These are phyloP conservation scores for Chaetomium globosum DNA, from an alignment of 2,329 filamentous ascomycete species.

Conservation along the genomic window DNA sequence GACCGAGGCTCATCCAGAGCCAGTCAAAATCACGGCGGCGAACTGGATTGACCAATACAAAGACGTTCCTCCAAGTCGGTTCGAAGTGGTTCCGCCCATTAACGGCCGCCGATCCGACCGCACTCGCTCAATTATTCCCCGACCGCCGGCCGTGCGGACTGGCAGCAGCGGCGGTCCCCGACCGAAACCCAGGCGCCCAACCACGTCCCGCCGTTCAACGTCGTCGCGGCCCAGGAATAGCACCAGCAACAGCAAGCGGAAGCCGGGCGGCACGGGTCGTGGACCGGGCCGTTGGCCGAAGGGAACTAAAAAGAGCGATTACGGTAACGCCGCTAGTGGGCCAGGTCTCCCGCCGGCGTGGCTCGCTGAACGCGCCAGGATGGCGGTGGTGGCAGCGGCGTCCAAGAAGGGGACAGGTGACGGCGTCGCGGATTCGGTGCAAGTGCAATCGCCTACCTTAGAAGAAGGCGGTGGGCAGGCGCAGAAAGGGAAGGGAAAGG, in stretches of 20 bases:
- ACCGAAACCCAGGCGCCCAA: conserved; percentile 46
- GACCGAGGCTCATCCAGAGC: conserved; percentile 31
- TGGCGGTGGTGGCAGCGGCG: conserved; percentile 22
- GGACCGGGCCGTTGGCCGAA: conserved; percentile 69
- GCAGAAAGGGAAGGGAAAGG: conserved; percentile 27
- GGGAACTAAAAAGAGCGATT: conserved; percentile 69
- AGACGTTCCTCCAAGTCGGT: conserved; percentile 68
- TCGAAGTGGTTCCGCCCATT: conserved; percentile 75
- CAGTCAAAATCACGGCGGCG: conserved; percentile 36
- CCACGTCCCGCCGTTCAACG: conserved; percentile 41
- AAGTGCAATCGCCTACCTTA: conserved; percentile 43
- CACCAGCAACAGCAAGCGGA: conserved; percentile 50
- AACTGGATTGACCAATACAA: conserved; percentile 55
- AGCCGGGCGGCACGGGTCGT: conserved; percentile 64
- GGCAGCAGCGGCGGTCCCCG: conserved; percentile 43
- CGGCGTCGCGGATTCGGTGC: conserved; percentile 43
- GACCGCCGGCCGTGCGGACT: conserved; percentile 45
- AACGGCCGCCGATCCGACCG: conserved; percentile 53
- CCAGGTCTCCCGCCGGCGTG: conserved; percentile 64
- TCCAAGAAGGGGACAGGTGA: conserved; percentile 36
- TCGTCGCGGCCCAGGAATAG: conserved; percentile 48
- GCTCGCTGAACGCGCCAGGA: conserved; percentile 44
- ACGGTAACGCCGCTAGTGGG: conserved; percentile 66
- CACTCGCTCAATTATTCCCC: conserved; percentile 47
- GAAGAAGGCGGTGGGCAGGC: conserved; percentile 35